Evolutionary conservation across 768 basidiomycete species (phyloP).

Genomic region (Lentinula lateritia): DNA sequence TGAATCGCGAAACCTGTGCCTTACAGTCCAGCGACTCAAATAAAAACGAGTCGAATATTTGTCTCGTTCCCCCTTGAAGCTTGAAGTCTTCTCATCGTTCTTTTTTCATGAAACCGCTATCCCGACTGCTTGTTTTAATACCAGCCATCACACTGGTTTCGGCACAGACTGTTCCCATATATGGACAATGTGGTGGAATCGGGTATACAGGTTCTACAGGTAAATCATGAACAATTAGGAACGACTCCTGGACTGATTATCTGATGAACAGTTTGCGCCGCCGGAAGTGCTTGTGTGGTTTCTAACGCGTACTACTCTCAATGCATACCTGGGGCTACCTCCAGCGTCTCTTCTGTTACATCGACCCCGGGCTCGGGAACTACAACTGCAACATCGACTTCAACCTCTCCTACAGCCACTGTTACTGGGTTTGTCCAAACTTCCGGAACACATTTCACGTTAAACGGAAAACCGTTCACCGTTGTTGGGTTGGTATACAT

Average conservation of each 20-base stretch:
- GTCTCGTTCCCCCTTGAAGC: not conserved
- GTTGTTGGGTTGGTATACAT: slow-evolving; percentile 30
- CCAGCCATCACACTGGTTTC: slow-evolving; percentile 11
- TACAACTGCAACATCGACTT: slow-evolving; percentile 4
- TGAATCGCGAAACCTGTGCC: not conserved
- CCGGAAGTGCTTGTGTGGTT: slow-evolving; percentile 22
- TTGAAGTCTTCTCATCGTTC: not conserved
- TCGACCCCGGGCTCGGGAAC: slow-evolving; percentile 10
- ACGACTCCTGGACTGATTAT: not conserved
- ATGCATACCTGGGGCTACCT: slow-evolving; percentile 18
- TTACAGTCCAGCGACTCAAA: not conserved
- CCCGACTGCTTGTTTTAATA: slow-evolving; percentile 12
- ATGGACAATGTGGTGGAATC: slow-evolving; percentile 13
- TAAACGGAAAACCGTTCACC: slow-evolving; percentile 30
- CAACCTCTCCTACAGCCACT: slow-evolving; percentile 6
- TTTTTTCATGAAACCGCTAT: slow-evolving; percentile 11
- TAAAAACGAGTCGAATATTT: not conserved
- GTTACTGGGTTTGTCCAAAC: slow-evolving; percentile 26
- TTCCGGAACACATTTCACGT: slow-evolving; percentile 33
- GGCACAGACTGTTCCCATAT: slow-evolving; percentile 13
- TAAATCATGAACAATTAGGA: slow-evolving; percentile 4
- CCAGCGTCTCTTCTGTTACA: slow-evolving; percentile 4
- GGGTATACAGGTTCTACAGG: slow-evolving; percentile 26
- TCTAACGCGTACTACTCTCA: slow-evolving; percentile 29
- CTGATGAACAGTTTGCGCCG: slow-evolving; percentile 22